These are phyloP conservation scores for Fagopyrum homotropicum DNA, from an alignment of 148 eudicot species.

Conservation along the genomic window DNA sequence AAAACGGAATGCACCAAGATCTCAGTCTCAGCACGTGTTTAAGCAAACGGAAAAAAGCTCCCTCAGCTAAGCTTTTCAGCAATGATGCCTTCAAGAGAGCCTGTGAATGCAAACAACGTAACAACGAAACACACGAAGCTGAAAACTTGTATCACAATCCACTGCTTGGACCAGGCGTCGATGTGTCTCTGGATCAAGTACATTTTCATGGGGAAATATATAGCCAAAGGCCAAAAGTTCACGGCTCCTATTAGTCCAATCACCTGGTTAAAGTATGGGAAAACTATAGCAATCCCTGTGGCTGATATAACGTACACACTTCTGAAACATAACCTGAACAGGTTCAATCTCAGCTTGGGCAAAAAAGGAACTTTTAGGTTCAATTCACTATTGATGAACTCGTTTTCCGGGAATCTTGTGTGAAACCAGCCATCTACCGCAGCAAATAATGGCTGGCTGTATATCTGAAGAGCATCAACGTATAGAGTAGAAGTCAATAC, in stretches of 20 bases:
- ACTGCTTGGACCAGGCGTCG: slow-evolving; percentile 35
- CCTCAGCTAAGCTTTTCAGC: slow-evolving; percentile 30
- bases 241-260: slow-evolving; percentile 53
- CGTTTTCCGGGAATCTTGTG: slow-evolving; percentile 27
- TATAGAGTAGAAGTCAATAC: neutral
- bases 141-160: slow-evolving; percentile 31
- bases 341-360: slow-evolving; percentile 29
- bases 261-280: slow-evolving; percentile 61
- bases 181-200: slow-evolving; percentile 37
- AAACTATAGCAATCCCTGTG: slow-evolving; percentile 35
- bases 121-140: slow-evolving; percentile 27
- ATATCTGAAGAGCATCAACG: slow-evolving; percentile 24
- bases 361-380: slow-evolving; percentile 21
- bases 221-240: slow-evolving; percentile 51
- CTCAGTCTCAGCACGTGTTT: neutral
- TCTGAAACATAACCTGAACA: slow-evolving; percentile 41
- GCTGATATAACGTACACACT: slow-evolving; percentile 40
- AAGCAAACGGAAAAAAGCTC: neutral
- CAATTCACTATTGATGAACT: slow-evolving; percentile 22
- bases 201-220: slow-evolving; percentile 57
- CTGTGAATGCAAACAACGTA: slow-evolving; percentile 39
- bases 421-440: slow-evolving; percentile 30
- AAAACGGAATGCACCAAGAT: neutral
- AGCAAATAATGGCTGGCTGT: slow-evolving; percentile 46
- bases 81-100: slow-evolving; percentile 44